A percentile compares a stretch with the other conserved stretches of the same genome.
phyloP scores from a whole-genome alignment of 441 rosid species.

The Codiaeum variegatum region DNA sequence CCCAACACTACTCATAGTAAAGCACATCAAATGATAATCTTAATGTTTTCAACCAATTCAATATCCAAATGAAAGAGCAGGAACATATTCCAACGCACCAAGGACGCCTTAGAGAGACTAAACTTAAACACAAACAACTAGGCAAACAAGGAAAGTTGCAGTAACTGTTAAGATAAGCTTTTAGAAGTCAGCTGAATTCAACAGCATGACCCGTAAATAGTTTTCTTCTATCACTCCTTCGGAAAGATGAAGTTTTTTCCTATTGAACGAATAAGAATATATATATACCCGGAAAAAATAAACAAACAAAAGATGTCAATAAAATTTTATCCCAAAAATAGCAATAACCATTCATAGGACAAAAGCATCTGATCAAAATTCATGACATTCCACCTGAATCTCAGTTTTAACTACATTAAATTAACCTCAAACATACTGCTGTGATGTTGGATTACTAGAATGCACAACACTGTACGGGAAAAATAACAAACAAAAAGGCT shows the following conservation, averaged over 20 bases:
- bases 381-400: conserved; percentile 23
- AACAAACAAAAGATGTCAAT: background rate
- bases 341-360: background rate
- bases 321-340: conserved; percentile 12
- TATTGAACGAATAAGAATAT: background rate
- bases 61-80: background rate
- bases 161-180: background rate
- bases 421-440: conserved; percentile 21
- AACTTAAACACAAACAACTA: background rate
- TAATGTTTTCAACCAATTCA: background rate
- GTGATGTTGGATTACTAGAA: conserved; percentile 11
- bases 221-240: too few relatives aligned
- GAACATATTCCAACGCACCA: background rate
- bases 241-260: too few relatives aligned
- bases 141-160: background rate
- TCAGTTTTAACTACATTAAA: conserved; percentile 22
- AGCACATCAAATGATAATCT: conserved; percentile 2
- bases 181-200: background rate
- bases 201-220: background rate
- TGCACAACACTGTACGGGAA: conserved; percentile 33
- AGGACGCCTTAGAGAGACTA: background rate
- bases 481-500: conserved; percentile 22
- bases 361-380: conserved; percentile 17
- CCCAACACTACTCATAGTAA: background rate
- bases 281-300: background rate